Evolutionary conservation across 345 rosid genomes (phyloP).

Genomic region (Gossypium rotundifolium): DNA sequence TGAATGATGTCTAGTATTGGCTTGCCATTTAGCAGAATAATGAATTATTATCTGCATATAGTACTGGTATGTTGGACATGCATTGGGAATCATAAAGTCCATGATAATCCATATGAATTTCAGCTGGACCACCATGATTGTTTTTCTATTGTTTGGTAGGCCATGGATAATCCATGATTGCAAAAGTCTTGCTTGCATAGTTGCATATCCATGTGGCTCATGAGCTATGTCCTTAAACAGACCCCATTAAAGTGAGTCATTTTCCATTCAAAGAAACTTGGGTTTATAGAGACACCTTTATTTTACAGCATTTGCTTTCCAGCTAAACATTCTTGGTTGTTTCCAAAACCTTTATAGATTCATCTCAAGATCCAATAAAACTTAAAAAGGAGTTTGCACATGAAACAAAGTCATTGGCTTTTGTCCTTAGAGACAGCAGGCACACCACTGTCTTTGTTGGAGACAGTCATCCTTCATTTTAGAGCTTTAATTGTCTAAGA

Average conservation of each 20-base stretch:
- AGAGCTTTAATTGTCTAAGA: no score
- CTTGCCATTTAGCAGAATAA: no score
- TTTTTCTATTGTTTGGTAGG: conserved; percentile 1
- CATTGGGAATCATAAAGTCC: background rate
- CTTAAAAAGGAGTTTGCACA: background rate
- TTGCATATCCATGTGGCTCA: conserved; percentile 7
- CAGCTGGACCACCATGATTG: background rate
- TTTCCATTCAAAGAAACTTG: background rate
- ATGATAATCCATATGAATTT: background rate
- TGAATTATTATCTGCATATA: background rate
- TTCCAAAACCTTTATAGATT: background rate
- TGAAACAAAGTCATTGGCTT: conserved; percentile 2
- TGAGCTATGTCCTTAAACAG: background rate
- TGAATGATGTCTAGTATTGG: background rate
- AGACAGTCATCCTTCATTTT: background rate
- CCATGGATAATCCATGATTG: conserved; percentile 2
- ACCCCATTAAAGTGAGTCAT: background rate
- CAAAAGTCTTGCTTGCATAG: background rate
- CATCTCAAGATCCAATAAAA: background rate
- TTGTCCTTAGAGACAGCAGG: background rate
- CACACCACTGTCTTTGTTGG: background rate
- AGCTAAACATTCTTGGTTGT: background rate
- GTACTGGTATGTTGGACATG: background rate
- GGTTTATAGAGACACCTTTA: background rate
- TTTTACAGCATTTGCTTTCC: background rate